Percentiles rank a stretch among this genome's conserved stretches.
phyloP scores from a whole-genome alignment of 2,329 filamentous ascomycete species.

The Coniella vitis region DNA sequence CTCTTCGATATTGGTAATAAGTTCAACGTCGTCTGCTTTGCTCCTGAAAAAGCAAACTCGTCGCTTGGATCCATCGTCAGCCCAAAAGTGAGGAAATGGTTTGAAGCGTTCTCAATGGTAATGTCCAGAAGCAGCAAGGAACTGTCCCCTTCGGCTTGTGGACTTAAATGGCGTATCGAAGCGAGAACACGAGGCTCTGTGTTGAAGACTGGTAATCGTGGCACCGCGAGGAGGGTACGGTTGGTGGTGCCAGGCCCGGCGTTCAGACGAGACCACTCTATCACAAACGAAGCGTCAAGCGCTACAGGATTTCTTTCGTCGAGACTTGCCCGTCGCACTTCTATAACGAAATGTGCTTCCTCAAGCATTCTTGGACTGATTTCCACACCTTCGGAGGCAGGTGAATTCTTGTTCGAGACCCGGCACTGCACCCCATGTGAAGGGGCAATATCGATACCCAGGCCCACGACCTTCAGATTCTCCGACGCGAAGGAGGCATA shows the following conservation, averaged over 20 bases:
- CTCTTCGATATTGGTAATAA: constrained; percentile 76
- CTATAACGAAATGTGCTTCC: constrained; percentile 65
- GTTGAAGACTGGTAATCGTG: constrained; percentile 72
- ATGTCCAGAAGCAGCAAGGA: constrained; percentile 41
- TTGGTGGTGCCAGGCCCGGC: constrained; percentile 36
- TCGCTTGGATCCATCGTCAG: constrained; percentile 88
- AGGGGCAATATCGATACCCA: constrained; percentile 46
- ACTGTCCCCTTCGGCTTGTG: constrained; percentile 21
- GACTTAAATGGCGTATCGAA: constrained; percentile 39
- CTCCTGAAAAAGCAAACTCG: constrained; percentile 85
- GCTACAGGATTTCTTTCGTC: constrained; percentile 74
- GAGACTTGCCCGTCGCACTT: constrained; percentile 67
- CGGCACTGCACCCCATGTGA: constrained; percentile 54
- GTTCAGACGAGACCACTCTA: constrained; percentile 65
- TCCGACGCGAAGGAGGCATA: constrained; percentile 73
- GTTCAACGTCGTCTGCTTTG: constrained; percentile 74
- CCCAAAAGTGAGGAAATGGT: constrained; percentile 90
- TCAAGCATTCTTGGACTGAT: constrained; percentile 63
- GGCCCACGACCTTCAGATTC: constrained; percentile 55
- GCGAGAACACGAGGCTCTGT: constrained; percentile 81
- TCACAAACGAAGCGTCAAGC: constrained; percentile 66
- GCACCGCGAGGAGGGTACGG: constrained; percentile 66
- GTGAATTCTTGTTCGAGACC: constrained; percentile 31
- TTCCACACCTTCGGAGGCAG: constrained; percentile 35
- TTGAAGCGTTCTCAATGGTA: constrained; percentile 87